These are phyloP conservation scores for Clathrospora elynae DNA, from an alignment of 2,329 filamentous ascomycete species.

Conservation along the genomic window DNA sequence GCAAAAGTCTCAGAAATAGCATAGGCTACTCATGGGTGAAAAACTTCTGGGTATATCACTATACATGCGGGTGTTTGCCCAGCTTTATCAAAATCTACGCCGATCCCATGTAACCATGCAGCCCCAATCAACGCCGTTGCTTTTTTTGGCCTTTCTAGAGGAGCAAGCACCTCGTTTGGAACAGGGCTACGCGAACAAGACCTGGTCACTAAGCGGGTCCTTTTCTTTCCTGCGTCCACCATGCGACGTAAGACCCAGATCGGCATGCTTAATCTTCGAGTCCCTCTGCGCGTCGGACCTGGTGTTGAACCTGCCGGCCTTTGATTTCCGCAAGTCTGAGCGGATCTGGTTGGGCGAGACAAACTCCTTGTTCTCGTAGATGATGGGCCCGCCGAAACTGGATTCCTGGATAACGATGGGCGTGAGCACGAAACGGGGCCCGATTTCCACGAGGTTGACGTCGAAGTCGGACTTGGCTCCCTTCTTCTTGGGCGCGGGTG, in stretches of 20 bases:
- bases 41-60: constrained; percentile 33
- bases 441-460: constrained; percentile 86
- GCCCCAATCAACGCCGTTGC: constrained; percentile 23
- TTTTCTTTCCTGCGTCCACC: constrained; percentile 66
- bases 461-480: constrained; percentile 68
- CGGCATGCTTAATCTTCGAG: constrained; percentile 72
- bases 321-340: constrained; percentile 75
- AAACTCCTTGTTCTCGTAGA: constrained; percentile 98
- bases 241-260: constrained; percentile 73
- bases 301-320: constrained; percentile 77
- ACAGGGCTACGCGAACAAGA: constrained; percentile 69
- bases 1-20: no score
- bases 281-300: constrained; percentile 76
- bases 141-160: constrained; percentile 13
- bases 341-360: constrained; percentile 95
- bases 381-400: constrained; percentile 92
- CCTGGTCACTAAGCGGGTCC: constrained; percentile 75
- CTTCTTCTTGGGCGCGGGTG: constrained; percentile 46
- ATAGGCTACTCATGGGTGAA: constrained; percentile 20
- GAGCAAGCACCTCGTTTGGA: constrained; percentile 7
- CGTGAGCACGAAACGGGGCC: constrained; percentile 88
- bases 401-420: constrained; percentile 95
- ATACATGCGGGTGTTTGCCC: constrained; percentile 13
- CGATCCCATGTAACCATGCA: constrained; percentile 13
- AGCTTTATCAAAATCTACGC: constrained; percentile 10